Evolutionary conservation across 106 monocot species (phyloP).

Genomic region (Posidonia australis): DNA sequence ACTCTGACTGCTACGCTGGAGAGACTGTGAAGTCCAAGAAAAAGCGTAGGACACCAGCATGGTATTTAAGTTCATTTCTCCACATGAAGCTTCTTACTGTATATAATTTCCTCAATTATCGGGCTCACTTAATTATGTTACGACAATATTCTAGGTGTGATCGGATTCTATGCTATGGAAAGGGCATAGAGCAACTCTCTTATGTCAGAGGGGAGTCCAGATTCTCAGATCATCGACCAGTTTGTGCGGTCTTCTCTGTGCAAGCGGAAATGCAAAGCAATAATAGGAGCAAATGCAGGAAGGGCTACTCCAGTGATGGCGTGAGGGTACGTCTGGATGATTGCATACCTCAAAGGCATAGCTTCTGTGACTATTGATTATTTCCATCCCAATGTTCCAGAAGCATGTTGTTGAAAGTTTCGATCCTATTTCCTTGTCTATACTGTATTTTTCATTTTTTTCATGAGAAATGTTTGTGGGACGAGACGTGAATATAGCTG

Average conservation of each 20-base stretch:
- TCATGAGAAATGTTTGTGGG: no score
- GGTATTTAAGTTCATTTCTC: slow-evolving; percentile 21
- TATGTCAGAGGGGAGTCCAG: slow-evolving; percentile 71
- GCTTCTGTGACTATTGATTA: slow-evolving; percentile 1
- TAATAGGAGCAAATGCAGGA: slow-evolving; percentile 3
- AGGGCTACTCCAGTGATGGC: not conserved
- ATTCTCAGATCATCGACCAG: slow-evolving; percentile 88
- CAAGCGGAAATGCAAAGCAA: slow-evolving; percentile 28
- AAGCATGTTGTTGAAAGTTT: no score
- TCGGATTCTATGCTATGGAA: slow-evolving; percentile 69
- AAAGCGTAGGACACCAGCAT: slow-evolving; percentile 76
- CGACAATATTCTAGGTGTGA: slow-evolving; percentile 52
- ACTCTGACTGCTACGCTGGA: slow-evolving; percentile 57
- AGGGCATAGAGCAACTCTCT: slow-evolving; percentile 63
- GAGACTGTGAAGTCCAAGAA: slow-evolving; percentile 57
- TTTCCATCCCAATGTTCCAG: not conserved
- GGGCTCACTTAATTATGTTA: not conserved
- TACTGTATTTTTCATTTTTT: no score
- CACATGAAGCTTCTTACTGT: not conserved
- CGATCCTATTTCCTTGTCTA: not conserved
- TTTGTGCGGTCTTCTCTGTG: slow-evolving; percentile 55
- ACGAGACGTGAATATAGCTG: no score
- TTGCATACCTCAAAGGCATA: slow-evolving; percentile 5
- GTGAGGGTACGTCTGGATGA: not conserved
- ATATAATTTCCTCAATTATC: no score